Base-by-base conservation (phyloP, 2,329 filamentous ascomycete genomes). In the Diaporthe eres region DNA sequence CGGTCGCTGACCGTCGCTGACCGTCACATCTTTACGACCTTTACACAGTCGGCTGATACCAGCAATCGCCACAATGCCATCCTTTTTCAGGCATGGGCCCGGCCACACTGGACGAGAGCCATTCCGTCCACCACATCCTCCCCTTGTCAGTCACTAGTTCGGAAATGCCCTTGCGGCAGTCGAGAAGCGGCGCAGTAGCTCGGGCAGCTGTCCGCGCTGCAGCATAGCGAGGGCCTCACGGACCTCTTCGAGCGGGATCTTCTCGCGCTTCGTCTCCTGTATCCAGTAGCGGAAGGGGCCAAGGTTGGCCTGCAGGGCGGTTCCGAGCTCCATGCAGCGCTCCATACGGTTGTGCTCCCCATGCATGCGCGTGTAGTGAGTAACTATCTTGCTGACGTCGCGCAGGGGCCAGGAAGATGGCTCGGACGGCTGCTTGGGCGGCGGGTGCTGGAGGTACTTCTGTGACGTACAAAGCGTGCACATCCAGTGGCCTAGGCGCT, bases 201-300 rank as follows among this genome's bases (percentile, higher is more conserved):
- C 80, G 0, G 86, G 86, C 51, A 88, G 80, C 13, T 76, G 76
- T 0, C 86, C 86, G 0, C 76, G 75, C 55, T 84, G 81, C 34
- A 88, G 80, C 25, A 77, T 79, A 1, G 74, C 76, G 72, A 88
- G 81, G 49, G 82, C 83, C 25, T 85, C 81, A 34, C 85, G 83
- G 9, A 87, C 83, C 44, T 84, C 67, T 4, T 77, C 75, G 2
- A 77, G 73, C 71, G 85, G 82, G 0, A 82, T 80, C 28, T 84
- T 83, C 75, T 86, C 83, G 6, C 79, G 79, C 57, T 84, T 84
- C 7, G 86, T 86, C 51, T 83, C 82, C 13, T 84, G 83, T n/a
- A 87, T 81, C 86, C 86, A 88, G 79, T 88, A 87, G 79, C 86
- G 84, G 75, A 88, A 87, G 0, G 86, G 86, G 0, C 86, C 86